These are phyloP conservation scores for Papiliotrema nemorosa DNA, from an alignment of 1,284 basidiomycete species.

Conservation along the genomic window DNA sequence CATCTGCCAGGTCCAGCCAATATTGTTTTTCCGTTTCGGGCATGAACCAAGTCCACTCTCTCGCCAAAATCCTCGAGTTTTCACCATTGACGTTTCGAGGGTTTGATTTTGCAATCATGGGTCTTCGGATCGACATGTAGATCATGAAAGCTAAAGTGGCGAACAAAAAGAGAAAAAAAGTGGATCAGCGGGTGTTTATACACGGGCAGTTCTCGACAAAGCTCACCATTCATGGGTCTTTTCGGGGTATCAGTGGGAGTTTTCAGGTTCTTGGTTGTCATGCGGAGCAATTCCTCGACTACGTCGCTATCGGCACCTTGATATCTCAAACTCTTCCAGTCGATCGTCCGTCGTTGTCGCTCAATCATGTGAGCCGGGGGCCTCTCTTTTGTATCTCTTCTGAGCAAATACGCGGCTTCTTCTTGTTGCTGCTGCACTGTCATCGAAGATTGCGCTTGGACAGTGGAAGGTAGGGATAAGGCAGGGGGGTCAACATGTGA, in stretches of 20 bases:
- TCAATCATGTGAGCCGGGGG: constrained; percentile 4
- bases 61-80: constrained; percentile 1
- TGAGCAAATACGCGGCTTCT: constrained; percentile 1
- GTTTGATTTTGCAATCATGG: neutral
- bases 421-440: neutral
- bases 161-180: neutral
- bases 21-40: constrained; percentile 2
- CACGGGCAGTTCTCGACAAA: neutral
- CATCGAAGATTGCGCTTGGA: neutral
- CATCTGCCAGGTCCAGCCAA: constrained; percentile 3
- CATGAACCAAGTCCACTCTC: constrained; percentile 7
- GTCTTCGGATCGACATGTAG: neutral
- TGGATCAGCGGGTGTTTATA: neutral
- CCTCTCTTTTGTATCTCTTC: neutral
- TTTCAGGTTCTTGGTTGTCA: constrained; percentile 3
- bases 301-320: neutral
- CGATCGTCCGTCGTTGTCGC: neutral
- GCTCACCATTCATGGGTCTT: constrained; percentile 6
- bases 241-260: neutral
- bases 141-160: constrained; percentile 6
- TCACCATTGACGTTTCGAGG: constrained; percentile 4
- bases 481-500: too few species aligned
- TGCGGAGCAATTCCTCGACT: neutral
- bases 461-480: too few species aligned
- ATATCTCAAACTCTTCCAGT: constrained; percentile 1